phyloP scores from a whole-genome alignment of 2,329 filamentous ascomycete genomes.

The Pseudogymnoascus sp. region DNA sequence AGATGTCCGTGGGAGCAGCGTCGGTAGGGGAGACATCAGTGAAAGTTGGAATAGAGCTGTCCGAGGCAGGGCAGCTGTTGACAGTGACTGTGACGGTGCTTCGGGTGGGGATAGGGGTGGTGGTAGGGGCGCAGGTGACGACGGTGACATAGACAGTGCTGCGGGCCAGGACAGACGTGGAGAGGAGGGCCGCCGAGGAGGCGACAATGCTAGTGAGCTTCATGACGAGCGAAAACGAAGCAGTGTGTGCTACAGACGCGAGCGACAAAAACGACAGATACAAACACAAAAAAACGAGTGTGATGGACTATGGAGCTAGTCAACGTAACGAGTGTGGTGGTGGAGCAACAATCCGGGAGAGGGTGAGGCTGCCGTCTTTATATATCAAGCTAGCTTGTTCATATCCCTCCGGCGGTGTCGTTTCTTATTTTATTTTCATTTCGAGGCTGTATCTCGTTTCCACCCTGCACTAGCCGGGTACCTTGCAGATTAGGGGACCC shows the following conservation, averaged over 20 bases:
- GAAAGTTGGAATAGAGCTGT: too few species aligned
- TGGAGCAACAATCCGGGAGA: neutral
- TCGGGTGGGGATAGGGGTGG: slow-evolving; percentile 5
- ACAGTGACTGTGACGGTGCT: neutral
- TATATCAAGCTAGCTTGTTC: neutral
- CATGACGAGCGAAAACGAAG: neutral
- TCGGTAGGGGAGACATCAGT: neutral
- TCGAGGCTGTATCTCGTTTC: neutral
- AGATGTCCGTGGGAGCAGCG: neutral
- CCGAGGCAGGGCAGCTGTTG: neutral
- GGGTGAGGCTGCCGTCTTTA: neutral
- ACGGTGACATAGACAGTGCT: slow-evolving; percentile 3
- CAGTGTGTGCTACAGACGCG: neutral
- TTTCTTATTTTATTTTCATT: neutral
- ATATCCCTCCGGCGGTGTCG: neutral
- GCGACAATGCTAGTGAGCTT: neutral
- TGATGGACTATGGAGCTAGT: slow-evolving; percentile 1
- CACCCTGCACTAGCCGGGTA: neutral
- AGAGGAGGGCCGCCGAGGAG: neutral
- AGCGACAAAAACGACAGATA: neutral
- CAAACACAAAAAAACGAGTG: neutral
- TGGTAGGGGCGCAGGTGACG: neutral
- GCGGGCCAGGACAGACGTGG: neutral
- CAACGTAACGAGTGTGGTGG: neutral
- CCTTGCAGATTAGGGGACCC: neutral